Evolutionary conservation across 2,329 filamentous ascomycete genomes (phyloP).

Genomic region (Graphiopsis chlorocephala): DNA sequence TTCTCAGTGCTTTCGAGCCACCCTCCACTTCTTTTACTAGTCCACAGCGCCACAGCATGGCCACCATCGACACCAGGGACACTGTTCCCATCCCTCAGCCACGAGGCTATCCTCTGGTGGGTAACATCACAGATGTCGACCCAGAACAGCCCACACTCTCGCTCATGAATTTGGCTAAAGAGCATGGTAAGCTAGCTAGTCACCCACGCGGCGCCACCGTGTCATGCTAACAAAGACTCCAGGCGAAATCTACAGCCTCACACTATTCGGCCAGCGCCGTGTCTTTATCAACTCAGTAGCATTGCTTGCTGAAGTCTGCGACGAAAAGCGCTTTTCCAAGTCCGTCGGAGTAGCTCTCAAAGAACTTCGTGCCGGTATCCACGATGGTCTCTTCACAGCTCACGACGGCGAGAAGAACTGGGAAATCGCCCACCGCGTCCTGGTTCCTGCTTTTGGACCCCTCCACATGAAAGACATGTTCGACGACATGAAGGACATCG

Average conservation of each 20-base stretch:
- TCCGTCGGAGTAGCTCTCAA: conserved; percentile 49
- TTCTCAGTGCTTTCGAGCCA: not conserved
- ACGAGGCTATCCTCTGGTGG: conserved; percentile 61
- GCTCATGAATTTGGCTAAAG: conserved; percentile 50
- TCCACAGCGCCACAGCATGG: conserved; percentile 14
- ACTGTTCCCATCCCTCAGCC: conserved; percentile 57
- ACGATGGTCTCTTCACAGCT: conserved; percentile 67
- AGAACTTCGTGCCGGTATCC: conserved; percentile 58
- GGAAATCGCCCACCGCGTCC: conserved; percentile 47
- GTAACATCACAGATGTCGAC: conserved; percentile 64
- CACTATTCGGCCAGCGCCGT: conserved; percentile 19
- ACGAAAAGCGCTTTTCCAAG: conserved; percentile 56
- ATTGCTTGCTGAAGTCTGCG: conserved; percentile 40
- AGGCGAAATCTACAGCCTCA: conserved; percentile 24
- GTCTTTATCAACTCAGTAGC: conserved; percentile 25
- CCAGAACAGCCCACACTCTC: conserved; percentile 53
- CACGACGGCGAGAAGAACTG: conserved; percentile 38
- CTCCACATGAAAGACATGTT: conserved; percentile 68
- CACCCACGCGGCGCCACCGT: not conserved
- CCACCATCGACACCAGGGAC: conserved; percentile 22
- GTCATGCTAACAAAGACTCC: conserved; percentile 8
- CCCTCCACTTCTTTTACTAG: not conserved
- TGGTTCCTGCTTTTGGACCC: conserved; percentile 69
- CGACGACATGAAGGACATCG: conserved; percentile 19
- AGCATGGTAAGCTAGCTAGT: conserved; percentile 20